Evolutionary conservation across 106 monocot genomes (phyloP).

Genomic region (Dioscorea alata): DNA sequence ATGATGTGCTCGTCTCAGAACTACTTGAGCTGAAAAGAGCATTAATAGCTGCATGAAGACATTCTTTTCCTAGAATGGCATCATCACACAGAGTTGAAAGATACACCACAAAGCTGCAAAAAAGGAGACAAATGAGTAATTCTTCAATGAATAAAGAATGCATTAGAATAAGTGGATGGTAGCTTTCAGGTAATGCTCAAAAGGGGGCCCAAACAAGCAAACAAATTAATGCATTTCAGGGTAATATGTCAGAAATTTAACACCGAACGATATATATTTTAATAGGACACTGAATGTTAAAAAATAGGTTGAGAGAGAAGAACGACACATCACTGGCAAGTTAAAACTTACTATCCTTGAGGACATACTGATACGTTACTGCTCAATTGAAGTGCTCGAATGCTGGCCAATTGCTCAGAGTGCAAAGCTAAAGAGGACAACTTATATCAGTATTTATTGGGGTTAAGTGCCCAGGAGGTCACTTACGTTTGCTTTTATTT

Average conservation of each 20-base stretch:
- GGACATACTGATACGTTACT: slow-evolving; percentile 77
- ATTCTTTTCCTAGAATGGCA: slow-evolving; percentile 55
- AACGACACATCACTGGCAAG: neutral
- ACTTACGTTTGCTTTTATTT: too few species aligned
- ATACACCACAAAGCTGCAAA: slow-evolving; percentile 62
- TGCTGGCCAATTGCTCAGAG: slow-evolving; percentile 42
- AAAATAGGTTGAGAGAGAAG: neutral
- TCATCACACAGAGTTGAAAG: slow-evolving; percentile 66
- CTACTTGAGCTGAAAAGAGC: slow-evolving; percentile 33
- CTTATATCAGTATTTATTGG: neutral
- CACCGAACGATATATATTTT: neutral
- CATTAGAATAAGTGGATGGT: neutral
- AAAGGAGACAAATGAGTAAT: neutral
- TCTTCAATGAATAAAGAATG: neutral
- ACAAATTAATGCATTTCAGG: too few species aligned
- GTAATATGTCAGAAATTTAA: neutral
- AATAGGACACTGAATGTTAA: neutral
- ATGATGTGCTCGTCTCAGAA: slow-evolving; percentile 8
- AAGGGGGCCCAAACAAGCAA: too few species aligned
- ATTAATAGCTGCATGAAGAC: slow-evolving; percentile 54
- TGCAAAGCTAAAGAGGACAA: slow-evolving; percentile 44
- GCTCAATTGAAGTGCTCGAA: slow-evolving; percentile 75
- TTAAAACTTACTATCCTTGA: slow-evolving; percentile 53
- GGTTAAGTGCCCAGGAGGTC: too few species aligned
- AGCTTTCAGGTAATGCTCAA: neutral